Evolutionary conservation across 495 filamentous ascomycete species (phyloP), one percentile per base, ranked within the genome.

Genomic region (Daldinia decipiens): DNA sequence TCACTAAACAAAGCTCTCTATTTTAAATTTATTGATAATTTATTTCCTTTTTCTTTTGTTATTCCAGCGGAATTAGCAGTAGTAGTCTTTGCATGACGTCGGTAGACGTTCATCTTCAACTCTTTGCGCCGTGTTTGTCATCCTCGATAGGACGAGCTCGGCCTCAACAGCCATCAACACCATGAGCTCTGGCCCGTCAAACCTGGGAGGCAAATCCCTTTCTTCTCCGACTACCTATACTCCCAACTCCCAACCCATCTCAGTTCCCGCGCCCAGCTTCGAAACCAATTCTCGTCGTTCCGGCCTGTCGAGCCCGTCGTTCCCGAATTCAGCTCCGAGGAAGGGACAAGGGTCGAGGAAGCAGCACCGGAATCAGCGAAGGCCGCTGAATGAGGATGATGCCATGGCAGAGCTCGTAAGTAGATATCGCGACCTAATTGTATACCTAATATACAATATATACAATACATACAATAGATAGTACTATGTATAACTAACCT

Each of bases 331-430:
- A 32, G 77, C 85, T 47, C 80, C 89, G 5, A 84, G 92, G 67
- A 97, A 94, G 81, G 89, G 85, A 61, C 95, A 98, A 82, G 80
- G 80, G 26, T 80, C 85, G 57, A 89, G 89, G 79, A 93, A 88
- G 77, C 92, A 92, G 77, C 92, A 97, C 76, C 84, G 84, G 63
- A 85, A 82, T 67, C 83, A 84, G 74, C 82, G 81, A 73, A 80
- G 82, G 65, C 83, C 84, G 36, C 39, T 62, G 21, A 84, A 87
- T 79, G 78, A 81, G 43, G 93, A 97, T 83, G 93, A 95, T 82
- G 88, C 89, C 74, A 89, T 92, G 85, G 92, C 88, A 62, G 93
- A 97, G 84, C 86, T 92, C 68, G 89, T 77, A 67, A 73, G 75
- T 19, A 90, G 77, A 53, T 5, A 8, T 3, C 4, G 50, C 12